phyloP scores from a whole-genome alignment of 2,329 filamentous ascomycete genomes.

The Neobulgaria alba region DNA sequence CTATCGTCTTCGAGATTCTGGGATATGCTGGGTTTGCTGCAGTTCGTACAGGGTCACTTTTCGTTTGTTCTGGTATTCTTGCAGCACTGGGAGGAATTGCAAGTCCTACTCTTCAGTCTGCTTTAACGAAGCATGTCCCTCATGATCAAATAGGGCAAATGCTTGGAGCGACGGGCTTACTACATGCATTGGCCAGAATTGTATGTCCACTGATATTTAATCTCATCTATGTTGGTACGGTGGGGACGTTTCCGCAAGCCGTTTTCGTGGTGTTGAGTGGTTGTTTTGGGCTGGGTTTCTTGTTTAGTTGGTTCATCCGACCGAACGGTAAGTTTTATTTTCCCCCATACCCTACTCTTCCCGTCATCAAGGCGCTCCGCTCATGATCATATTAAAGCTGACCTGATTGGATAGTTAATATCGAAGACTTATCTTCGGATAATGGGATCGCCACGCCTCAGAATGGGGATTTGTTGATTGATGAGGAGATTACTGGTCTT shows the following conservation, averaged over 20 bases:
- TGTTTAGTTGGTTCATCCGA: constrained; percentile 61
- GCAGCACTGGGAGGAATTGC: constrained; percentile 77
- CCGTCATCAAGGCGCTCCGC: too few relatives aligned
- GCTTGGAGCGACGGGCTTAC: constrained; percentile 77
- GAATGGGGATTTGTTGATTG: constrained; percentile 13
- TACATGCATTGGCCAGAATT: constrained; percentile 76
- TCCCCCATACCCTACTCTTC: neutral
- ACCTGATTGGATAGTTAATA: constrained; percentile 12
- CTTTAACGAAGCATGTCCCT: constrained; percentile 85
- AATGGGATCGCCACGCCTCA: neutral
- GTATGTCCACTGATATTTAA: constrained; percentile 78
- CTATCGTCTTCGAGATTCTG: constrained; percentile 66
- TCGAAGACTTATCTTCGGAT: constrained; percentile 7
- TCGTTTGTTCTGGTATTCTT: constrained; percentile 63
- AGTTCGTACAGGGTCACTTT: constrained; percentile 50
- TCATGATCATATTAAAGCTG: neutral
- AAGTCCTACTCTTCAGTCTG: constrained; percentile 73
- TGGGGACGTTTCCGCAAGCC: constrained; percentile 68
- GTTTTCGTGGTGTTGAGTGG: constrained; percentile 68
- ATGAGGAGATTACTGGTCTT: constrained; percentile 15
- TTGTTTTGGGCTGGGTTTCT: constrained; percentile 58
- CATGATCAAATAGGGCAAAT: constrained; percentile 73
- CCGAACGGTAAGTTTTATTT: constrained; percentile 57
- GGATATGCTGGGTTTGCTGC: constrained; percentile 71
- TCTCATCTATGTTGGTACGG: constrained; percentile 74